Conservation (phyloP, 1,139 yeast genomes). For the Yarrowia galli region DNA sequence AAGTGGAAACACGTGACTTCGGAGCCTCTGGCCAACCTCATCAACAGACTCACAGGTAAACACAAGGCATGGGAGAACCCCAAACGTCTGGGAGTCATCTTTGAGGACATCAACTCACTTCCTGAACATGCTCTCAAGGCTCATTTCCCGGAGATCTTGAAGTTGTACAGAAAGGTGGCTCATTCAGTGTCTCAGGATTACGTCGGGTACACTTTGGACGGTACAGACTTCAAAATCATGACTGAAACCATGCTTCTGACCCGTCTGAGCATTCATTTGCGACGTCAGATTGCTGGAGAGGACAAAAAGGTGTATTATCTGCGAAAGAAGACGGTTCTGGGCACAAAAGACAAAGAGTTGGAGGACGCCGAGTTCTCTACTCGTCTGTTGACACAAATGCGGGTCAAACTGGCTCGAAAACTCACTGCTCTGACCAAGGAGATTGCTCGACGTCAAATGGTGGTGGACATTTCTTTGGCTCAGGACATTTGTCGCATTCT, state of each 20-base stretch:
- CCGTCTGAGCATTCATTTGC: slow-evolving; percentile 3
- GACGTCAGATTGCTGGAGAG: not conserved
- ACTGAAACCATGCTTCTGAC: slow-evolving; percentile 4
- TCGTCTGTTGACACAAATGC: not conserved
- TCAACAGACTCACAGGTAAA: not conserved
- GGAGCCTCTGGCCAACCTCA: not conserved
- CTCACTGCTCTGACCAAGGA: slow-evolving; percentile 22
- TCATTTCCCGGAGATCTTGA: slow-evolving; percentile 9
- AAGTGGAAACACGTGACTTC: not conserved
- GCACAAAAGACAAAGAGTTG: not conserved
- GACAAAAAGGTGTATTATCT: slow-evolving; percentile 5
- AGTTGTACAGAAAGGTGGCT: slow-evolving; percentile 22
- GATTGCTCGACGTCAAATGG: slow-evolving; percentile 21
- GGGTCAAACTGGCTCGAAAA: slow-evolving; percentile 29
- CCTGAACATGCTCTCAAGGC: slow-evolving; percentile 18
- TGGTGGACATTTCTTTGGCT: slow-evolving; percentile 9
- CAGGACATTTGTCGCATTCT: slow-evolving; percentile 26
- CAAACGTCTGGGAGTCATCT: slow-evolving; percentile 4
- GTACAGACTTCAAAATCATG: slow-evolving; percentile 10
- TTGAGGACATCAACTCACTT: slow-evolving; percentile 9
- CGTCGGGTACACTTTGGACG: slow-evolving; percentile 27
- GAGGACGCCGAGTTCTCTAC: not conserved
- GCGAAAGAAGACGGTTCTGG: not conserved
- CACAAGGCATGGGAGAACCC: slow-evolving; percentile 17
- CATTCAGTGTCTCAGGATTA: slow-evolving; percentile 30